Percentiles rank a stretch among this genome's conserved stretches.
Evolutionary conservation across 2,329 filamentous ascomycete genomes (phyloP).

Genomic region (Penicillium palitans): DNA sequence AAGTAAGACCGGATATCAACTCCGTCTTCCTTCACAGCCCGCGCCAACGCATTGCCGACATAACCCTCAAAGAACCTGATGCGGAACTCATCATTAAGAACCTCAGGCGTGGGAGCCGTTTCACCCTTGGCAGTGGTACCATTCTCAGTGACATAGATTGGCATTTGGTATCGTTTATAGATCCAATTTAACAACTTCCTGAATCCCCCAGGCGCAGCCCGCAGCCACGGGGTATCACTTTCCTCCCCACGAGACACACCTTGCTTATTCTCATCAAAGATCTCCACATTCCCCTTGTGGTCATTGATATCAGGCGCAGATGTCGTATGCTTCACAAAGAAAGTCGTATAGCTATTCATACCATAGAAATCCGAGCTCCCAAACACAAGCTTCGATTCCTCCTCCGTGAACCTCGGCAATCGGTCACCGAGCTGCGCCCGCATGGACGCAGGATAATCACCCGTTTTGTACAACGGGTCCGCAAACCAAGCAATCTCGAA

Average conservation of each 20-base stretch:
- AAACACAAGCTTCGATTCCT: conserved; percentile 67
- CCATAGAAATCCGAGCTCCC: conserved; percentile 85
- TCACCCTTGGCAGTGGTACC: conserved; percentile 77
- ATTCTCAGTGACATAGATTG: conserved; percentile 82
- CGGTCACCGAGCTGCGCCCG: conserved; percentile 73
- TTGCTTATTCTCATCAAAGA: conserved; percentile 64
- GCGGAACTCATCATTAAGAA: conserved; percentile 74
- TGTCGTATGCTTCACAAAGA: conserved; percentile 72
- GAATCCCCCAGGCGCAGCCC: conserved; percentile 71
- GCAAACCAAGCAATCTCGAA: conserved; percentile 82
- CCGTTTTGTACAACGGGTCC: conserved; percentile 72
- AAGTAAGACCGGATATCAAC: conserved; percentile 74
- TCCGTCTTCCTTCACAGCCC: conserved; percentile 60
- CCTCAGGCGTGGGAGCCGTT: conserved; percentile 66
- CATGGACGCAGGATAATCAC: conserved; percentile 78
- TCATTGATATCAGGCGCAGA: conserved; percentile 57
- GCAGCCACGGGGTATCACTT: conserved; percentile 76
- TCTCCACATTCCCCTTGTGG: conserved; percentile 70
- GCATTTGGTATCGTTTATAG: conserved; percentile 68
- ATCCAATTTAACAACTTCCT: conserved; percentile 71
- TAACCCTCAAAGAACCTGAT: conserved; percentile 73
- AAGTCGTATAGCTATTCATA: conserved; percentile 84
- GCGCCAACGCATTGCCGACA: conserved; percentile 65
- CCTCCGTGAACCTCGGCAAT: conserved; percentile 68
- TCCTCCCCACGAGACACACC: conserved; percentile 73